Evolutionary conservation across 2,329 filamentous ascomycete genomes (phyloP), one percentile per base, ranked within the genome.

Genomic region (Nemania sp.): DNA sequence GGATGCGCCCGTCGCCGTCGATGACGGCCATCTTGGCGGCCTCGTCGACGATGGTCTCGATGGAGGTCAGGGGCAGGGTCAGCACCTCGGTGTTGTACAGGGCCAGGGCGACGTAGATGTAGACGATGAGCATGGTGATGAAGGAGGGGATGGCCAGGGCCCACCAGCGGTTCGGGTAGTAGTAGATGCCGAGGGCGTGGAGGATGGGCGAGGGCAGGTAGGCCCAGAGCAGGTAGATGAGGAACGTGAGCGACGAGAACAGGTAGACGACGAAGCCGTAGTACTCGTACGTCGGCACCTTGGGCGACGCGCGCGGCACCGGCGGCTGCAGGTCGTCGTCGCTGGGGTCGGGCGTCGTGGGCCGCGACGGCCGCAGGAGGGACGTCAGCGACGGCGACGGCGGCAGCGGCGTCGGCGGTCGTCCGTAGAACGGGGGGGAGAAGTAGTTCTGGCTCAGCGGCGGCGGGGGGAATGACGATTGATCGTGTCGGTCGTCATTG

Each of bases 281-380:
- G 84, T 98, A 99, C 75, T 99, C 95, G 79, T 99, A 98, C 0
- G 95, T 99, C n/a, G 95, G 95, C 2, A 99, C 93, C 73, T 95
- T 92, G 1, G 95, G 95, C 55, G 89, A 89, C 1, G 92, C 93
- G 57, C 92, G 89, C 5, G 93, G 91, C 17, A 97, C 86, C 1
- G 84, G 88, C 1, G 84, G 88, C 69, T 87, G 82, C 39, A 90
- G 84, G 69, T 98, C 94, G 67, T 93, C 90, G 76, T 96, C 93
- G 0, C 91, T 96, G 40, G 89, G 91, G 72, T 97, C 93, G 13
- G 95, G 94, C 0, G 94, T 98, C 1, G 91, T 96, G 0, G 93
- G 94, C n/a, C 93, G 85, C 25, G 92, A 96, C 2, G 91, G 91
- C 1, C 93, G 90, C 7, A 98, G 85, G 18, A 99, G 87, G 12